Percentiles rank a stretch among this genome's conserved stretches.
phyloP scores from a whole-genome alignment of 495 filamentous ascomycete species.

The Rostrohypoxylon terebratum region DNA sequence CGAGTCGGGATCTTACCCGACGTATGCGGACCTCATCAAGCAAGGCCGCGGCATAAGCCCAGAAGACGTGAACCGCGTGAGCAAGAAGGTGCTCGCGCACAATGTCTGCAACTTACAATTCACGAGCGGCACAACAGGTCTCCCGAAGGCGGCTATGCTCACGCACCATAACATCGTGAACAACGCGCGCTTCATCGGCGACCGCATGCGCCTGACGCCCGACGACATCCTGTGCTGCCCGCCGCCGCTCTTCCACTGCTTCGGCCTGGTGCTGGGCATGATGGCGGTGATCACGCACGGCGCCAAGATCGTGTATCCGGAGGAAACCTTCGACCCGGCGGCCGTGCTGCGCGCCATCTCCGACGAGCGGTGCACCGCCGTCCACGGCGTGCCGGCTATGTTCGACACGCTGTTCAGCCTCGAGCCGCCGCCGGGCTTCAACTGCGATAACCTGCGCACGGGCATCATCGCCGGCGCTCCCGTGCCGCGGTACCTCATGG shows the following conservation, averaged over 20 bases:
- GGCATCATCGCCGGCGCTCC: conserved; percentile 78
- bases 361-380: conserved; percentile 73
- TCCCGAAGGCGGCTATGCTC: conserved; percentile 80
- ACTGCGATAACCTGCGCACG: conserved; percentile 68
- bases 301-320: conserved; percentile 73
- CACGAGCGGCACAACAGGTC: conserved; percentile 76
- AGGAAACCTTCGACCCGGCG: conserved; percentile 70
- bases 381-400: conserved; percentile 81
- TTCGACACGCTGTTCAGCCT: conserved; percentile 72
- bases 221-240: conserved; percentile 76
- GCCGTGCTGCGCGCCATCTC: conserved; percentile 69
- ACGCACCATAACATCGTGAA: conserved; percentile 79
- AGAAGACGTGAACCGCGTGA: conserved; percentile 49
- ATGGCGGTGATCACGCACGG: conserved; percentile 75
- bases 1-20: conserved; percentile 60
- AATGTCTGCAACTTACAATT: conserved; percentile 78
- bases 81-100: conserved; percentile 64
- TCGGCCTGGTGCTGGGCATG: conserved; percentile 77
- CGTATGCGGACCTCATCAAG: conserved; percentile 64
- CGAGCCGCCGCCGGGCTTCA: conserved; percentile 60
- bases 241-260: conserved; percentile 79
- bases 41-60: conserved; percentile 54
- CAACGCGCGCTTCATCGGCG: conserved; percentile 75
- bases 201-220: conserved; percentile 72
- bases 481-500: conserved; percentile 73